phyloP scores from a whole-genome alignment of 768 basidiomycete genomes.

The Pisolithus marmoratus region DNA sequence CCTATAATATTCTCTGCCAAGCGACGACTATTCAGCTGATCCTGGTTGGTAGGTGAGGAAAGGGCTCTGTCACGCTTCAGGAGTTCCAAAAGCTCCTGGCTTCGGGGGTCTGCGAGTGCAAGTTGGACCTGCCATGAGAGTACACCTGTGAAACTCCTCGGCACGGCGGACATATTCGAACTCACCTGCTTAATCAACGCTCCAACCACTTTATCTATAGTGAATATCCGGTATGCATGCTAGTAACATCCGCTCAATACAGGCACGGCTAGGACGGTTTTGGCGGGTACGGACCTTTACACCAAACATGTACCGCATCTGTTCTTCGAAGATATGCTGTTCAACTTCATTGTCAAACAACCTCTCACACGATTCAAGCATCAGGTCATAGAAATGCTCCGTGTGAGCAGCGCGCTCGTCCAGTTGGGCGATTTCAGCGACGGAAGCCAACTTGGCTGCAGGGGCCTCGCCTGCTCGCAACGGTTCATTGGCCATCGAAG shows the following conservation, averaged over 20 bases:
- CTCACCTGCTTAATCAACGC: conserved; percentile 83
- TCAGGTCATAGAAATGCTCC: conserved; percentile 72
- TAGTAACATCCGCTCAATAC: conserved; percentile 17
- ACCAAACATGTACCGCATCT: conserved; percentile 84
- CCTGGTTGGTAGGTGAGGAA: conserved; percentile 57
- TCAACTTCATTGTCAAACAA: conserved; percentile 93
- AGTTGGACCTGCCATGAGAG: conserved; percentile 48
- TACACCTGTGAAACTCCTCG: not conserved
- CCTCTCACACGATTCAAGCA: conserved; percentile 83
- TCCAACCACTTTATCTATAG: conserved; percentile 87
- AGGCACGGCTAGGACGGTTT: not conserved
- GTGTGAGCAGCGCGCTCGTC: conserved; percentile 40
- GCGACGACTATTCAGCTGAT: conserved; percentile 61
- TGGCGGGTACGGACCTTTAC: conserved; percentile 45
- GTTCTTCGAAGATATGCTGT: conserved; percentile 82
- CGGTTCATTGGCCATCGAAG: conserved; percentile 34
- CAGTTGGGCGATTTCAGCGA: conserved; percentile 21
- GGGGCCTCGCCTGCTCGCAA: conserved; percentile 13
- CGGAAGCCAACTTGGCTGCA: conserved; percentile 25
- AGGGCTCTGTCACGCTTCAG: conserved; percentile 65
- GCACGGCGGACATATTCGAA: not conserved
- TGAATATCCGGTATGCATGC: conserved; percentile 87
- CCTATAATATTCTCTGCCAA: conserved; percentile 66
- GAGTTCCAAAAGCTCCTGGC: conserved; percentile 66
- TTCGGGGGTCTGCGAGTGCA: conserved; percentile 62